Evolutionary conservation across 306 rosid genomes (phyloP), one percentile per base, ranked within the genome.

Genomic region (Quercus berberidifolia): DNA sequence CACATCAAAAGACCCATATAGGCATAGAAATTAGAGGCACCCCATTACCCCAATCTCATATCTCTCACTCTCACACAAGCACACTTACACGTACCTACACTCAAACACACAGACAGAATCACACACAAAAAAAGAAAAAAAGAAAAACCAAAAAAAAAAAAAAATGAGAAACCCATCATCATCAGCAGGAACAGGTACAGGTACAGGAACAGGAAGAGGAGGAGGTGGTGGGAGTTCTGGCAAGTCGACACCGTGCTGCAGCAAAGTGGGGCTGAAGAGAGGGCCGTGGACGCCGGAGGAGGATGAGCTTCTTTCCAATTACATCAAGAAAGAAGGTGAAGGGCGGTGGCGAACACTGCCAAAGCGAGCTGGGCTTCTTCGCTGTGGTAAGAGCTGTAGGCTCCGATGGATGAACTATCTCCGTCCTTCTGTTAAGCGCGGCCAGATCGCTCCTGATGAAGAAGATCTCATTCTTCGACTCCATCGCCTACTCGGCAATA

Each of bases 361-460:
- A 0, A 91, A 90, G 58, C 56, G 92, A 1, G 98, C 98, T 0
- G 98, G 97, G 0, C 89, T 93, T 19, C 94, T 86, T 74, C 91
- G 98, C 5, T 93, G 98, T 64, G 98, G 98, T 4, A 93, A 93
- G 78, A 93, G 98, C 87, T 93, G 98, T 68, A 90, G 98, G 14
- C 98, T 93, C 69, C 94, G 98, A 0, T 93, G 98, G 98, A 93
- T 93, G 97, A 93, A 93, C 86, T 93, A 93, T 64, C 97, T 93
- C 77, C 98, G 98, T 19, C 98, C 98, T 4, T 87, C 86, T 5
- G 93, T 93, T 56, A 93, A 93, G 81, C 94, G 94, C 25, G 98
- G 98, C 77, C 98, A 90, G 78, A 93, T 93, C 89, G 93, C 97
- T 26, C 85, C 93, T 21, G 98, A 91, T 55, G 98, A 93, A 77